A percentile compares a stretch with the other conserved stretches of the same genome.
These are phyloP conservation scores for Ceratocystis papillata DNA, from an alignment of 2,329 filamentous ascomycete species.

Conservation along the genomic window DNA sequence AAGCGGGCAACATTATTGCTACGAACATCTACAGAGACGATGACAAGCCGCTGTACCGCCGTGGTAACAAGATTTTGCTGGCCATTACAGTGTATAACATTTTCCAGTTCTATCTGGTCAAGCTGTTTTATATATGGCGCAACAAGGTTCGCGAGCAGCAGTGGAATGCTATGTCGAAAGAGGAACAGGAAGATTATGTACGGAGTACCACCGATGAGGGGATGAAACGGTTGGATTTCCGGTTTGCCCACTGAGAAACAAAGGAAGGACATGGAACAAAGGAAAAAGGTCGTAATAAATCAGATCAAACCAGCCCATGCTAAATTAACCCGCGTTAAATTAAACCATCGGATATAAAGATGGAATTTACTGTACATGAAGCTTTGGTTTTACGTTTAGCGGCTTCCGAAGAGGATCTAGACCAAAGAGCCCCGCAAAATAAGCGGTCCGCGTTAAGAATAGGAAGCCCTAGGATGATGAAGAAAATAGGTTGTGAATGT, in stretches of 20 bases:
- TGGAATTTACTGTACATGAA: background rate
- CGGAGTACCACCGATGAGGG: conserved; percentile 43
- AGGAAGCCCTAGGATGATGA: conserved; percentile 38
- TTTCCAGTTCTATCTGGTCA: conserved; percentile 36
- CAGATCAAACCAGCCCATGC: no score
- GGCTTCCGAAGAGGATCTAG: conserved; percentile 27
- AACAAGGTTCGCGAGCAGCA: conserved; percentile 36
- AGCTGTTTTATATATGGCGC: conserved; percentile 39
- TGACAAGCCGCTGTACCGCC: conserved; percentile 43
- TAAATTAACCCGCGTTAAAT: no score
- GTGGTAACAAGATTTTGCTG: conserved; percentile 41
- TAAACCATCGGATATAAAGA: no score
- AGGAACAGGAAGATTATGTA: conserved; percentile 40
- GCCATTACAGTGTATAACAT: conserved; percentile 41
- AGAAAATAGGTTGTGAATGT: background rate
- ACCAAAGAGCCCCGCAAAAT: conserved; percentile 51
- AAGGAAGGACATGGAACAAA: background rate
- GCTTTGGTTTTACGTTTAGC: background rate
- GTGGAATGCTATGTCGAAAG: conserved; percentile 37
- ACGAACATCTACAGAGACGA: conserved; percentile 46
- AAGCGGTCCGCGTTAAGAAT: conserved; percentile 45
- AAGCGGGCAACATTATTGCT: conserved; percentile 36
- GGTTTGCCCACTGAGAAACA: conserved; percentile 38
- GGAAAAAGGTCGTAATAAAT: no score
- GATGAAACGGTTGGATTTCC: conserved; percentile 45